Percentiles rank a stretch among this genome's conserved stretches.
phyloP scores from a whole-genome alignment of 2,329 filamentous ascomycete genomes.

The Botrytis squamosa region DNA sequence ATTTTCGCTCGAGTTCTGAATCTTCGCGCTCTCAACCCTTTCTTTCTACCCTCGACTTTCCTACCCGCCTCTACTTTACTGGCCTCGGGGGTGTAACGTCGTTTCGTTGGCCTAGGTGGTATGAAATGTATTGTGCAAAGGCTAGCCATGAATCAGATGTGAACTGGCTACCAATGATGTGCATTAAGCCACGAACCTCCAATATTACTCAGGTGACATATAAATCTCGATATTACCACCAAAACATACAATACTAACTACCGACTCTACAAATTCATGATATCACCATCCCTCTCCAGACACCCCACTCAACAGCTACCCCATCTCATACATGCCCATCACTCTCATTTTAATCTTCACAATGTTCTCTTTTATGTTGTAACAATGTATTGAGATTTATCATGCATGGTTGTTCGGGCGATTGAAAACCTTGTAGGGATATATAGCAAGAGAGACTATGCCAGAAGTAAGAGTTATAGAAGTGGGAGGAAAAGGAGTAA shows the following conservation, averaged over 20 bases:
- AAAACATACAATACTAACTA: neutral
- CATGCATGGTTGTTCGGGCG: neutral
- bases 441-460: neutral
- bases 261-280: neutral
- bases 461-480: neutral
- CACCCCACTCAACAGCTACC: neutral
- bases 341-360: neutral
- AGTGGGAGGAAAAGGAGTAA: neutral
- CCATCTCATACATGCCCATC: neutral
- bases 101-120: neutral
- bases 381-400: neutral
- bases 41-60: too few relatives aligned
- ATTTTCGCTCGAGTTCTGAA: neutral
- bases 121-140: too few relatives aligned
- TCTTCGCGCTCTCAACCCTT: neutral
- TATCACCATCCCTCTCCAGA: neutral
- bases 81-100: too few relatives aligned
- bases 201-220: neutral
- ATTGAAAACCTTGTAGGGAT: accelerated
- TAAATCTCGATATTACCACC: neutral
- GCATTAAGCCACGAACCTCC: neutral
- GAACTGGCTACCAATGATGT: neutral
- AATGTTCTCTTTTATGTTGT: neutral
- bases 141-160: neutral
- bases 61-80: neutral